These are phyloP conservation scores for Leccinum fuscescens DNA, from an alignment of 1,284 basidiomycete genomes.

Conservation along the genomic window DNA sequence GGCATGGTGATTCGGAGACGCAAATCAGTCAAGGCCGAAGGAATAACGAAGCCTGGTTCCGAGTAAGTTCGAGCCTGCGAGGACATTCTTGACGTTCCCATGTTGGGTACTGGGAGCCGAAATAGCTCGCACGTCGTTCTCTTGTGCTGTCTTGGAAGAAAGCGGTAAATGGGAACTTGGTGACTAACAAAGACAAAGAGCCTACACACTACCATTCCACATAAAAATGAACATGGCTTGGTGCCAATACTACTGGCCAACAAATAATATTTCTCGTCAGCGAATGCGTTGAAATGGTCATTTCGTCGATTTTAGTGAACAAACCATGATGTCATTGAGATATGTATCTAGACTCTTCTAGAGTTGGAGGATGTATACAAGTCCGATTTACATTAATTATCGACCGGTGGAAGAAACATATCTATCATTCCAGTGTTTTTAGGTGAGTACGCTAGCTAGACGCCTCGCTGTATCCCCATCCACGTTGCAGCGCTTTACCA, in stretches of 20 bases:
- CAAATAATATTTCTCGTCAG: background rate
- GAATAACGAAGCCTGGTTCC: conserved; percentile 56
- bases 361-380: background rate
- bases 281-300: too few species aligned
- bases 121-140: conserved; percentile 38
- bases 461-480: conserved; percentile 29
- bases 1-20: conserved; percentile 36
- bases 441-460: conserved; percentile 15
- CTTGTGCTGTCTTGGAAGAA: conserved; percentile 39
- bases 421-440: background rate
- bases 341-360: background rate
- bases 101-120: conserved; percentile 33
- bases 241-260: too few species aligned
- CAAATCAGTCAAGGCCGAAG: conserved; percentile 41
- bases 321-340: background rate
- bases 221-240: too few species aligned
- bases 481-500: conserved; percentile 30
- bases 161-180: conserved; percentile 40
- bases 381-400: background rate
- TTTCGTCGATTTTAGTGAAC: background rate
- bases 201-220: too few species aligned
- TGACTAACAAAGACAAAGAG: background rate
- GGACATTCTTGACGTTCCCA: conserved; percentile 41
- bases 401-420: background rate
- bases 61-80: conserved; percentile 49